These are phyloP conservation scores for Linum usitatissimum DNA, from an alignment of 345 rosid genomes.

Conservation along the genomic window DNA sequence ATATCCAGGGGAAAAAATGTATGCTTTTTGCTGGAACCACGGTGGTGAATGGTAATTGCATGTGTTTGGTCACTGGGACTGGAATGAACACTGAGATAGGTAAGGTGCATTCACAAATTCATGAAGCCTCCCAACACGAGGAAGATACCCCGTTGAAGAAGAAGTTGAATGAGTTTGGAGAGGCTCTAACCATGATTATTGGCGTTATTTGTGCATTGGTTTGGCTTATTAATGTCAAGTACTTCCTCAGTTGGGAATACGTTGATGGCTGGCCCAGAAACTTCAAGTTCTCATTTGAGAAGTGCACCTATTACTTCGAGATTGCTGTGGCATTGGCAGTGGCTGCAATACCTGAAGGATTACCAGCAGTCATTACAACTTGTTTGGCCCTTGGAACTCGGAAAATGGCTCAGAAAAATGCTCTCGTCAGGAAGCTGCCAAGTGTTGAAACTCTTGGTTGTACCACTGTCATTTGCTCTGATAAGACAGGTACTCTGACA, in stretches of 20 bases:
- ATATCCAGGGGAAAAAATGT: conserved; percentile 77
- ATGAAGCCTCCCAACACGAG: conserved; percentile 73
- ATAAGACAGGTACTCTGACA: conserved; percentile 86
- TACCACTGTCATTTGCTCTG: conserved; percentile 95
- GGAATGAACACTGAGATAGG: conserved; percentile 94
- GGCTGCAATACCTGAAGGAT: conserved; percentile 94
- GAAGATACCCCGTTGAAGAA: conserved; percentile 78
- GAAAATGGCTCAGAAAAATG: conserved; percentile 95
- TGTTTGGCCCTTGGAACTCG: conserved; percentile 80
- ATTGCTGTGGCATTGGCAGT: conserved; percentile 93
- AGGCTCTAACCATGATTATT: conserved; percentile 60
- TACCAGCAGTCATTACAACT: conserved; percentile 91
- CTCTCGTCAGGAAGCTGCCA: conserved; percentile 79
- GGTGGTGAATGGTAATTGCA: conserved; percentile 72
- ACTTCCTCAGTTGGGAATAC: conserved; percentile 68
- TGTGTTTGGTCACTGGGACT: conserved; percentile 51
- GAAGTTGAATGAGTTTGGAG: conserved; percentile 83
- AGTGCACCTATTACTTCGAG: conserved; percentile 87
- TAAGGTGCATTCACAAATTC: conserved; percentile 80
- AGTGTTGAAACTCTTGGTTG: conserved; percentile 95
- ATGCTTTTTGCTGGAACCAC: conserved; percentile 84
- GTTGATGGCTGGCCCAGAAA: conserved; percentile 67
- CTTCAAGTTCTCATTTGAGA: conserved; percentile 62
- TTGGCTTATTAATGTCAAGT: conserved; percentile 76
- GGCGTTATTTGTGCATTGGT: conserved; percentile 69